Evolutionary conservation across 495 filamentous ascomycete species (phyloP), one percentile per base, ranked within the genome.

Genomic region (Lineolata rhizophorae): DNA sequence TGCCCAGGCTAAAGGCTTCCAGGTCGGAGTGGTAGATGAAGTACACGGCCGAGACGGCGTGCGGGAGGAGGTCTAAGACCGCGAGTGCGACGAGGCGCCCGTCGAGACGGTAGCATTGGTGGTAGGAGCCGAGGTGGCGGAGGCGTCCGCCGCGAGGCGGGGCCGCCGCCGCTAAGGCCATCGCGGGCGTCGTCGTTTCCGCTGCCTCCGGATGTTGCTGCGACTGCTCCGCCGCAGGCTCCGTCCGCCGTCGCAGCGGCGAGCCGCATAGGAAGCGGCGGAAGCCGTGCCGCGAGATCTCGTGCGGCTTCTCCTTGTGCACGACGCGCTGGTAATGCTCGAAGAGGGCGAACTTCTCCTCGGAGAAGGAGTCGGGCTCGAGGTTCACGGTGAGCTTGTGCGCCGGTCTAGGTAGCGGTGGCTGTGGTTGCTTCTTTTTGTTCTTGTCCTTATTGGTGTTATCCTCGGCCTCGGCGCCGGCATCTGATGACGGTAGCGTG

Each of bases 81-180:
- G 75, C 77, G 33, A 97, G 65, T 11, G 87, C 87, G 21, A 95
- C 70, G 20, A 97, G 63, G 32, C 71, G 63, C 12, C 83, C 87
- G 51, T 94, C 83, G 16, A 97, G 57, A 18, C 87, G 67, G 52
- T 97, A 93, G 55, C 79, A 87, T 50, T 93, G 84, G 47, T 97
- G 87, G 53, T 70, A 94, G n/a, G 78, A 85, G 5, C 87, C 87
- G 2, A 90, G 54, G 42, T 61, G 61, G 32, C 70, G 67, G 2
- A 32, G 64, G 60, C 30, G 39, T 46, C 12, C 61, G n/a, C n/a
- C n/a, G n/a, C n/a, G n/a, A n/a, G n/a, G n/a, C 63, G 21, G 62
- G 53, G 16, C 58, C 41, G 3, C 48, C 39, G 6, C 51, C 32
- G 22, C 22, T 8, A 26, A 12, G 8, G 22, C 8, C 8, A 8